phyloP scores from a whole-genome alignment of 2,329 filamentous ascomycete genomes.

The Botrytis porri region DNA sequence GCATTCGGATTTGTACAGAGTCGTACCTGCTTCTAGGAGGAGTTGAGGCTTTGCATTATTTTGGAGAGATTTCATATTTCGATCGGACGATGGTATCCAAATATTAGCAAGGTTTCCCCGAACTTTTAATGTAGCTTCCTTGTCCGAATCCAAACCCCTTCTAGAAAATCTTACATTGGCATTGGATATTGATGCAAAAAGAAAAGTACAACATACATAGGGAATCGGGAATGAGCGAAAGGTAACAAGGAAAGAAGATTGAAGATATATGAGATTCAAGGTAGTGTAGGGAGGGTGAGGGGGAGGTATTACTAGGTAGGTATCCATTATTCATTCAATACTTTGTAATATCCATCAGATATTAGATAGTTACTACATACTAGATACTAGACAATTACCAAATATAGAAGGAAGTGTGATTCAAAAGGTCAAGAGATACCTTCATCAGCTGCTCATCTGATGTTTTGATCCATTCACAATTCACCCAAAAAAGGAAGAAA shows the following conservation, averaged over 20 bases:
- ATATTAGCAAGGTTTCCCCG: slow-evolving; percentile 15
- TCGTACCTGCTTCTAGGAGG: not conserved
- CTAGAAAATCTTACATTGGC: not conserved
- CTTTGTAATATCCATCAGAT: not conserved
- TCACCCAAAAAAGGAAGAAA: not conserved
- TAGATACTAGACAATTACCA: not conserved
- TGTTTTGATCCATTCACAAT: not conserved
- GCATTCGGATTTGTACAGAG: not conserved
- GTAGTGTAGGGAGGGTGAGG: not conserved
- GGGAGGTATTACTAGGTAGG: not conserved
- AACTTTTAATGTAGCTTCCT: slow-evolving; percentile 5
- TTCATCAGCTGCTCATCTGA: slow-evolving; percentile 1
- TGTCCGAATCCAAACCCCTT: slow-evolving; percentile 3
- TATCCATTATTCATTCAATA: not conserved
- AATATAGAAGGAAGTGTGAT: slow-evolving; percentile 2
- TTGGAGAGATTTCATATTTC: slow-evolving; percentile 2
- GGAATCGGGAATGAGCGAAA: not conserved
- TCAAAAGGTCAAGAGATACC: not conserved
- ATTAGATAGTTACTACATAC: not conserved
- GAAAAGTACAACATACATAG: not conserved
- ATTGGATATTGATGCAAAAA: not conserved
- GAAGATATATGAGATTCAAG: not conserved
- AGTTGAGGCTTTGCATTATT: not conserved
- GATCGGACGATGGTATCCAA: not conserved
- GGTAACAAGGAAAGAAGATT: not conserved